phyloP scores from a whole-genome alignment of 768 basidiomycete species.

The Suillus luteus region DNA sequence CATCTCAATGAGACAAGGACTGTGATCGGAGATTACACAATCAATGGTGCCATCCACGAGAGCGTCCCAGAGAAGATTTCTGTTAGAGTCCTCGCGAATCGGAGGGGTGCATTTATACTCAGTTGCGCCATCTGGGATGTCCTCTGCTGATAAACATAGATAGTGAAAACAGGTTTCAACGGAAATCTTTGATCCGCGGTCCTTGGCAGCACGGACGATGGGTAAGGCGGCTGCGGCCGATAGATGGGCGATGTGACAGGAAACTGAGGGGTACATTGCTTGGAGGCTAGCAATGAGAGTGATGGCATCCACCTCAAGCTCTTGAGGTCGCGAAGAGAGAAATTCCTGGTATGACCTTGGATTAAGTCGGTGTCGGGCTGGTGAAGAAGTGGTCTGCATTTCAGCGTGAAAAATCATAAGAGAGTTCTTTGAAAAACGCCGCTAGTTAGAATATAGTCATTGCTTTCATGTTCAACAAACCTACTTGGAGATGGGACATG shows the following conservation, averaged over 20 bases:
- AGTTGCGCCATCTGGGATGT: slow-evolving; percentile 73
- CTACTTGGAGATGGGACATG: slow-evolving; percentile 75
- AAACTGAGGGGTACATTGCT: slow-evolving; percentile 60
- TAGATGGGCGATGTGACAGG: slow-evolving; percentile 96
- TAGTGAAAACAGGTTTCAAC: slow-evolving; percentile 99
- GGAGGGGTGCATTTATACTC: slow-evolving; percentile 98
- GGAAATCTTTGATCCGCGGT: slow-evolving; percentile 68
- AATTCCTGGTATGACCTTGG: slow-evolving; percentile 75
- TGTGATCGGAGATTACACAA: slow-evolving; percentile 95
- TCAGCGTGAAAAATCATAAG: slow-evolving; percentile 94
- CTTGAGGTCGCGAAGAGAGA: slow-evolving; percentile 81
- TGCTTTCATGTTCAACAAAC: slow-evolving; percentile 3
- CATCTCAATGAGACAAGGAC: slow-evolving; percentile 81
- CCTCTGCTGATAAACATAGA: slow-evolving; percentile 71
- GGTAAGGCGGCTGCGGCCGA: slow-evolving; percentile 85
- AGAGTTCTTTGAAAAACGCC: slow-evolving; percentile 57
- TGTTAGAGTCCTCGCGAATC: slow-evolving; percentile 73
- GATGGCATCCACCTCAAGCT: slow-evolving; percentile 82
- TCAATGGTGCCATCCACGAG: slow-evolving; percentile 83
- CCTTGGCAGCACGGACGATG: slow-evolving; percentile 66
- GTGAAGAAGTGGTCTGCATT: slow-evolving; percentile 46
- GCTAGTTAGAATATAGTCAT: slow-evolving; percentile 12
- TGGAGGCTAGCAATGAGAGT: slow-evolving; percentile 71
- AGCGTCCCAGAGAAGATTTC: slow-evolving; percentile 79
- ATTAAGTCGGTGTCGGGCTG: slow-evolving; percentile 34